phyloP scores from a whole-genome alignment of 805 yeast genomes.

The Wilhelminamyces savonicus region DNA sequence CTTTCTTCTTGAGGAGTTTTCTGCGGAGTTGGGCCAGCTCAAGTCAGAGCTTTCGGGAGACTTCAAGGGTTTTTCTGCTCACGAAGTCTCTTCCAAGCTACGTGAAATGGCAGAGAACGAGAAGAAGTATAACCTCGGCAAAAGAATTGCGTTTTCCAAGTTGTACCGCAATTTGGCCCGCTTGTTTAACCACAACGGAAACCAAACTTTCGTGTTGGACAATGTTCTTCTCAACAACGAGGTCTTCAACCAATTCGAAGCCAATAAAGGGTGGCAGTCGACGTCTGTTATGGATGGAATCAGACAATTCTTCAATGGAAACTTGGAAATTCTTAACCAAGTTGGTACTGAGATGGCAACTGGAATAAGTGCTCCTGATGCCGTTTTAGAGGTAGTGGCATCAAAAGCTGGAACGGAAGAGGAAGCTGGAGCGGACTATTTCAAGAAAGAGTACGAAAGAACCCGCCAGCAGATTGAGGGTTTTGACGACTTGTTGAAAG shows the following conservation, averaged over 20 bases:
- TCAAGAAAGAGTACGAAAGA: too few relatives aligned
- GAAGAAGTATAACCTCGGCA: slow-evolving; percentile 9
- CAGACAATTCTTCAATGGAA: too few relatives aligned
- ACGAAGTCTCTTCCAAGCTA: slow-evolving; percentile 10
- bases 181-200: slow-evolving; percentile 28
- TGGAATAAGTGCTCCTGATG: too few relatives aligned
- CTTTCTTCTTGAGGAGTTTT: slow-evolving; percentile 26
- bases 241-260: slow-evolving; percentile 19
- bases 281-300: too few relatives aligned
- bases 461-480: too few relatives aligned
- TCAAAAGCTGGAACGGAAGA: too few relatives aligned
- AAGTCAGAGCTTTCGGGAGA: slow-evolving; percentile 9
- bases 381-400: too few relatives aligned
- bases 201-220: slow-evolving; percentile 28
- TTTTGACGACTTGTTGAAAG: too few relatives aligned
- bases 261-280: slow-evolving; percentile 5
- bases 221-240: slow-evolving; percentile 22
- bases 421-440: too few relatives aligned
- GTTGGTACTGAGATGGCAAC: too few relatives aligned
- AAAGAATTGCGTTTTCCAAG: slow-evolving; percentile 17
- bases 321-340: too few relatives aligned
- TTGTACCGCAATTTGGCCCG: slow-evolving; percentile 22
- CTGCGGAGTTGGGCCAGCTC: slow-evolving; percentile 22
- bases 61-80: slow-evolving; percentile 9
- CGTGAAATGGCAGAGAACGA: slow-evolving; percentile 9